Percentiles rank a stretch among this genome's conserved stretches.
phyloP scores from a whole-genome alignment of 345 rosid genomes.

The Ceriops zippeliana region DNA sequence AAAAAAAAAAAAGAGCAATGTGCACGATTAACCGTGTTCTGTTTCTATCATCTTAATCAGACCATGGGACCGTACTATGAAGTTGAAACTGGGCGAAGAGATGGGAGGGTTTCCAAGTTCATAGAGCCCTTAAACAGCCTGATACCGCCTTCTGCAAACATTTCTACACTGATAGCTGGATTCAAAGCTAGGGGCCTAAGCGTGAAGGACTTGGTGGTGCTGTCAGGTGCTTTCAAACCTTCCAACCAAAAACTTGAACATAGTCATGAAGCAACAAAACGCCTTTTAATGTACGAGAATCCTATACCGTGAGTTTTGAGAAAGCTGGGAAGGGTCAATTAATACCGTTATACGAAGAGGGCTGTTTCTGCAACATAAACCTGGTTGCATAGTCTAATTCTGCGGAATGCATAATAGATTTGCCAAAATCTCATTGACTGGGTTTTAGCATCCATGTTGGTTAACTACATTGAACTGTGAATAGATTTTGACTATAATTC shows the following conservation, averaged over 20 bases:
- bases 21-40: background rate
- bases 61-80: conserved; percentile 37
- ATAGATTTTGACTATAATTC: background rate
- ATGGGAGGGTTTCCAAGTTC: conserved; percentile 46
- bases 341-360: too few relatives aligned
- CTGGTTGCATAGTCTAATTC: too few relatives aligned
- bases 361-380: too few relatives aligned
- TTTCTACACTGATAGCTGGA: conserved; percentile 27
- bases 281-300: too few relatives aligned
- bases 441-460: too few relatives aligned
- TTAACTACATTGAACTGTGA: too few relatives aligned
- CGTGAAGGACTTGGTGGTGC: conserved; percentile 51
- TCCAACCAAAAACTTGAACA: background rate
- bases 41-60: conserved; percentile 15
- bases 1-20: too few relatives aligned
- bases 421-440: too few relatives aligned
- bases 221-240: conserved; percentile 39
- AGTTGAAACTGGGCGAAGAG: conserved; percentile 71
- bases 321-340: too few relatives aligned
- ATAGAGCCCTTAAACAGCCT: conserved; percentile 28
- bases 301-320: too few relatives aligned
- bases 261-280: too few relatives aligned
- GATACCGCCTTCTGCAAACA: conserved; percentile 36
- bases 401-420: too few relatives aligned
- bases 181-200: conserved; percentile 40